phyloP scores from a whole-genome alignment of 2,329 filamentous ascomycete genomes.

The Cordyceps tenuipes region DNA sequence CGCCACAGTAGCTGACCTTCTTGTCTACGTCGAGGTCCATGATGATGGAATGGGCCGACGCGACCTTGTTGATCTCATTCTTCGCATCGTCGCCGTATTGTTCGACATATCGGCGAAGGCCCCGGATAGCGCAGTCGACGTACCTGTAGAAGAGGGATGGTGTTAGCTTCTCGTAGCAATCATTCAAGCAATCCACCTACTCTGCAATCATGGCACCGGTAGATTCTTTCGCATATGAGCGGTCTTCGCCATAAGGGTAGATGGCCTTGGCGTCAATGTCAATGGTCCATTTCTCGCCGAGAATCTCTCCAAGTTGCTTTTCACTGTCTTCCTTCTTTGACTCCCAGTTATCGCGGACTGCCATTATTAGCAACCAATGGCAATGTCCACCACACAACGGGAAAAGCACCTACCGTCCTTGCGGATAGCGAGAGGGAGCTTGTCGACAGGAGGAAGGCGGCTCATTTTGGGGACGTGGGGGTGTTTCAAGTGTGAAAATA shows the following conservation, averaged over 20 bases:
- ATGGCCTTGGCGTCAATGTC: slow-evolving; percentile 39
- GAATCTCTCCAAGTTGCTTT: slow-evolving; percentile 32
- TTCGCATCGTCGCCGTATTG: slow-evolving; percentile 30
- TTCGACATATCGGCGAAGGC: slow-evolving; percentile 31
- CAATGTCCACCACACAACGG: no score
- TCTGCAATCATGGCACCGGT: slow-evolving; percentile 35
- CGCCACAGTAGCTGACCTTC: slow-evolving; percentile 36
- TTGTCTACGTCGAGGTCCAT: slow-evolving; percentile 37
- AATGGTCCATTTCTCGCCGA: slow-evolving; percentile 42
- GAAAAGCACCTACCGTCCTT: slow-evolving; percentile 36
- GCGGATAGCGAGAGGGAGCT: slow-evolving; percentile 41
- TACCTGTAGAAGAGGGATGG: slow-evolving; percentile 28
- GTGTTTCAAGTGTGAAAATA: not conserved
- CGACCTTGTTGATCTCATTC: slow-evolving; percentile 40
- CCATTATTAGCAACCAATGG: not conserved
- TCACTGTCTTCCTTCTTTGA: slow-evolving; percentile 37
- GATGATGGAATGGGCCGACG: slow-evolving; percentile 33
- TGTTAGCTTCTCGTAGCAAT: not conserved
- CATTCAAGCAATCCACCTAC: slow-evolving; percentile 22
- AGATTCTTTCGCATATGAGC: slow-evolving; percentile 31
- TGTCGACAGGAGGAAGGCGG: slow-evolving; percentile 37
- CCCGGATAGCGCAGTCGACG: slow-evolving; percentile 31
- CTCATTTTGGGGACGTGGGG: slow-evolving; percentile 2
- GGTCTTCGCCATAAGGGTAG: slow-evolving; percentile 37
- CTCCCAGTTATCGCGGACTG: slow-evolving; percentile 47